Evolutionary conservation across 2,329 filamentous ascomycete genomes (phyloP), one percentile per base, ranked within the genome.

Genomic region (Lizonia empirigonia): DNA sequence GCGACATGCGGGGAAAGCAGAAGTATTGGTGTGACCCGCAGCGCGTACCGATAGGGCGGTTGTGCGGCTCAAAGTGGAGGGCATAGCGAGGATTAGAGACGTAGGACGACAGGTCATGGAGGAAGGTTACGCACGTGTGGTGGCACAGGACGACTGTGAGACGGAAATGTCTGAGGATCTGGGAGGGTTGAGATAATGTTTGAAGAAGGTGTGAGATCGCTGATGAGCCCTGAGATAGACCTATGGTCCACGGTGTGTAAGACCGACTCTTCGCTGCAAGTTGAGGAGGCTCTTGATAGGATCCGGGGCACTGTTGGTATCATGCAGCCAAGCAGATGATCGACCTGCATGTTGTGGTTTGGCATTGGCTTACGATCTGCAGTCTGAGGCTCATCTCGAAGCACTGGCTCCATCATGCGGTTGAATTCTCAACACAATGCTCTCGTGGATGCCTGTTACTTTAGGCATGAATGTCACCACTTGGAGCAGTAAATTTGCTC

Each of bases 11-110:
- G 40, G 44, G 41, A 30, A 44, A 40, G 38, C 34, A 26, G 13
- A 50, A 53, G 20, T 62, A 62, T 62, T 62, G 53, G 59, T 57
- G 50, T 47, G 26, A 59, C 59, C 15, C 38, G 46, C 26, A 44
- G 44, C 10, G 36, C 30, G 38, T 33, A 41, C 44, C 44, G 41
- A 35, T 20, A 22, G n/a, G 29, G 30, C 32, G 35, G 27, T 24
- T 15, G 34, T 46, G 46, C 53, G 50, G 55, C 50, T 50, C 49
- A 55, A 54, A 60, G 38, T 30, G 42, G 51, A 38, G 40, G 22
- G 29, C 13, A 41, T 44, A 49, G 47, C 29, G 48, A 51, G 50
- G 41, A 40, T 54, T 44, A 45, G 44, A 42, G 45, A 40, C 15
- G 50, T 54, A 36, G 50, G 39, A 55, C 56, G 20, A 47, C 40